Conservation (phyloP, 2,329 filamentous ascomycete genomes). For the Hypoxylon sp. region DNA sequence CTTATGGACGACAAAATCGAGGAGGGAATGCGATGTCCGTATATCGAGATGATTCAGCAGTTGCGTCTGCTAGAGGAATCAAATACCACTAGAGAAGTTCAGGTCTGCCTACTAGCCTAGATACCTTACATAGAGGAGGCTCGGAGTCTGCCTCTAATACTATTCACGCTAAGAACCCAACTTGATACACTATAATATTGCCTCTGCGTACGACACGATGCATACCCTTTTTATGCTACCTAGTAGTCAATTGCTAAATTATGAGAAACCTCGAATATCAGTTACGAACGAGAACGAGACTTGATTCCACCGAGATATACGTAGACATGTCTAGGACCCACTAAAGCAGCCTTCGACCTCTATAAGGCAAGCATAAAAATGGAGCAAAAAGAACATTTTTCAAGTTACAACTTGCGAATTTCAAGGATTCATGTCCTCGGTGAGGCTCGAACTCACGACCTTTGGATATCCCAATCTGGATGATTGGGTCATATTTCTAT, state of each 20-base stretch:
- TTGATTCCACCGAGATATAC: neutral
- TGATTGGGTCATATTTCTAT: slow-evolving; percentile 51
- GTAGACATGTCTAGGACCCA: neutral
- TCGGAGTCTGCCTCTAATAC: slow-evolving; percentile 1
- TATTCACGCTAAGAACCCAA: neutral
- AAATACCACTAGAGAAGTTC: neutral
- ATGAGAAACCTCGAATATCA: neutral
- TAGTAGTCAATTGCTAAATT: no score
- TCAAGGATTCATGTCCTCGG: slow-evolving; percentile 55
- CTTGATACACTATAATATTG: neutral
- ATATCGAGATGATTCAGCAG: neutral
- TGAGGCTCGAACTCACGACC: slow-evolving; percentile 66
- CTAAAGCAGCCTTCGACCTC: neutral
- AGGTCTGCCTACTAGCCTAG: neutral
- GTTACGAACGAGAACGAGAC: neutral
- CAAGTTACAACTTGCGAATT: neutral
- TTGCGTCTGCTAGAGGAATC: slow-evolving; percentile 11
- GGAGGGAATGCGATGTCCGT: slow-evolving; percentile 1
- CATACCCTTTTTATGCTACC: neutral
- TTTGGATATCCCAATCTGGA: slow-evolving; percentile 55
- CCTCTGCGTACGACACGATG: neutral
- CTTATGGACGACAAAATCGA: slow-evolving; percentile 26
- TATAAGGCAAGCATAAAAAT: neutral
- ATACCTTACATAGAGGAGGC: neutral
- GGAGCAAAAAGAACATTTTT: slow-evolving; percentile 3